Evolutionary conservation across 2,329 filamentous ascomycete genomes (phyloP), one percentile per base, ranked within the genome.

Genomic region (Paracamarosporium sp.): DNA sequence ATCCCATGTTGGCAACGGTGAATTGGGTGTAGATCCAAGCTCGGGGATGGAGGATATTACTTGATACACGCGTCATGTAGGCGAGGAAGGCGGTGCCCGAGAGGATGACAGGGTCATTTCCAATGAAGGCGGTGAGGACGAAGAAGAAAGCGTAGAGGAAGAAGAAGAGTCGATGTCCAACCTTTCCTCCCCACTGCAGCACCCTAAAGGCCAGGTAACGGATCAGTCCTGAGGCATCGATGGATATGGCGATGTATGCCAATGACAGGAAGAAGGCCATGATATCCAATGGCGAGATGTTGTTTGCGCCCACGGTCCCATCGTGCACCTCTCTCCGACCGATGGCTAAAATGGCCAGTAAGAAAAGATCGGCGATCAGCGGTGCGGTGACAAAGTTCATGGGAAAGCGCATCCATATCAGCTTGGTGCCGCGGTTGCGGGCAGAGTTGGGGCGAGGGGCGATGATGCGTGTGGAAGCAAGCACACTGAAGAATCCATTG

Each of bases 11-110:
- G 50, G 89, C 89, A 1, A 91, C 74, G 15, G 89, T 84, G 56
- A 92, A 92, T 57, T 92, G 90, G 1, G 85, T 85, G 64, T 87
- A 84, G 22, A 92, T 91, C 89, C 90, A 92, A 0, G 90, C 90
- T 66, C 86, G 80, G 0, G 90, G 89, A 55, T 90, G 85, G 11
- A 83, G 77, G 56, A 92, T 92, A 62, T 92, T 92, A 74, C 84
- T 87, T 0, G 89, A 91, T 0, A 91, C 88, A 6, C 88, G 81
- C 0, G 89, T 92, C 88, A 92, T 90, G 73, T 92, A 92, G 2
- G 89, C 87, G 12, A 92, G 81, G 55, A 92, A 92, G 0, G 90
- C 85, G 0, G 89, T 92, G 1, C 90, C 90, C 0, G 89, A 91
- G 0, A 92, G 76, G 52, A 92, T 90, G 61, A 92, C 88, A 0